These are phyloP conservation scores for Goniomonas avonlea DNA, from an alignment of 78 protist genomes.

Conservation along the genomic window DNA sequence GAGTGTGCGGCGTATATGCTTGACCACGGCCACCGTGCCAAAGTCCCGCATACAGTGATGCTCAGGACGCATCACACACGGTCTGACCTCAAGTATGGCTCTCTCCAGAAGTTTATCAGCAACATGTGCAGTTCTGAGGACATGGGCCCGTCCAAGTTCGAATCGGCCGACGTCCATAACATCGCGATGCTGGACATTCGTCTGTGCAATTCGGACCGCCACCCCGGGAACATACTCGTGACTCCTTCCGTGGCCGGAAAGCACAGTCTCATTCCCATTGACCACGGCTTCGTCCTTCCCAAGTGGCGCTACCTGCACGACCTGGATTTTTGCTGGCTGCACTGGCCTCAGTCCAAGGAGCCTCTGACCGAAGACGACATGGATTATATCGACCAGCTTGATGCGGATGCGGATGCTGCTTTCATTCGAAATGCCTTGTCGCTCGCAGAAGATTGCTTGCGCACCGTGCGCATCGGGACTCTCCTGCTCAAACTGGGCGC, in stretches of 20 bases:
- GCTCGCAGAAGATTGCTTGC: not conserved
- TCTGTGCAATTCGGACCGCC: slow-evolving; percentile 2
- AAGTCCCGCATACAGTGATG: not conserved
- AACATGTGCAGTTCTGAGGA: not conserved
- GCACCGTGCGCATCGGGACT: not conserved
- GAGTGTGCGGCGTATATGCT: slow-evolving; percentile 10
- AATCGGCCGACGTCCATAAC: not conserved
- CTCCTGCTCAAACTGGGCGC: not conserved
- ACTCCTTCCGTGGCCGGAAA: no score
- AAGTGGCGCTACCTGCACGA: not conserved
- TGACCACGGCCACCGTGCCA: not conserved
- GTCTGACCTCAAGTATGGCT: not conserved
- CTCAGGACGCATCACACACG: not conserved
- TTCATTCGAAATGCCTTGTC: not conserved
- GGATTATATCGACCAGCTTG: not conserved
- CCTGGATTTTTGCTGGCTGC: not conserved
- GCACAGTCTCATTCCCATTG: not conserved
- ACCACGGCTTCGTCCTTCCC: slow-evolving; percentile 16
- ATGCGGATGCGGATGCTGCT: not conserved
- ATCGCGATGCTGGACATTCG: no score
- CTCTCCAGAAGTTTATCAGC: not conserved
- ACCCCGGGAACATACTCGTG: slow-evolving; percentile 10
- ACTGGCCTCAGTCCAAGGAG: slow-evolving; percentile 12
- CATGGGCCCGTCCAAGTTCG: not conserved
- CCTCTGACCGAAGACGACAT: not conserved